Base-by-base conservation (phyloP, 2,329 filamentous ascomycete genomes). In the Venturia effusa region DNA sequence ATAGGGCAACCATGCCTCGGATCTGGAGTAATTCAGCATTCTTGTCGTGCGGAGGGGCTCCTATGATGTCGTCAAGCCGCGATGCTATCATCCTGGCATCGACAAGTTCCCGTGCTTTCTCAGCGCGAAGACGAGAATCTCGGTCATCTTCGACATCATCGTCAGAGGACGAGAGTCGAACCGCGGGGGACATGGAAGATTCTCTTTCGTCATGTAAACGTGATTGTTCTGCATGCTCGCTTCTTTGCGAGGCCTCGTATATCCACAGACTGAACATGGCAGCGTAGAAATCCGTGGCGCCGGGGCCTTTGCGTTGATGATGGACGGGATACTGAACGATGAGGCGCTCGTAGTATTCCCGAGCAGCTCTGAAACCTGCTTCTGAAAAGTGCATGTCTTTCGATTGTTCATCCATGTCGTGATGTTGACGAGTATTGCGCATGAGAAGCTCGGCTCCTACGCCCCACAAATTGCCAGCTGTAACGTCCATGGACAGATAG, bases 371-470 rank as follows among this genome's bases (percentile, higher is more conserved):
- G 66, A 88, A 83, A 2, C 83, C 84, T 45, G 76, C 67, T 41
- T 71, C 68, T n/a, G 61, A 34, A 37, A 51, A 8, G 69, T 72
- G 65, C 73, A 76, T 1, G 65, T 37, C 40, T 24, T 22, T 34
- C 0, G 24, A 32, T 32, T 40, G 59, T n/a, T 30, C 40, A n/a
- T 59, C 27, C 13, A 24, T 19, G 60, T 63, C 39, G 65, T 73
- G 67, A 75, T 75, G 19, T 65, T 73, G 67, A 75, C 75, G 19
- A 8, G 32, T 45, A 10, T 45, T 59, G 17, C 88, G 83, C 76
- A 96, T 85, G 64, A 96, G 76, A 24, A 97, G 84, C 75, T 96
- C 92, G 1, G 90, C 90, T 0, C 90, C 92, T 55, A 96, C 82
- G 17, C 87, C 87, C 93, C 92, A 97, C 67, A 88, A 82, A 41